phyloP scores from a whole-genome alignment of 805 yeast genomes.

The Wickerhamomyces chaumierensis region DNA sequence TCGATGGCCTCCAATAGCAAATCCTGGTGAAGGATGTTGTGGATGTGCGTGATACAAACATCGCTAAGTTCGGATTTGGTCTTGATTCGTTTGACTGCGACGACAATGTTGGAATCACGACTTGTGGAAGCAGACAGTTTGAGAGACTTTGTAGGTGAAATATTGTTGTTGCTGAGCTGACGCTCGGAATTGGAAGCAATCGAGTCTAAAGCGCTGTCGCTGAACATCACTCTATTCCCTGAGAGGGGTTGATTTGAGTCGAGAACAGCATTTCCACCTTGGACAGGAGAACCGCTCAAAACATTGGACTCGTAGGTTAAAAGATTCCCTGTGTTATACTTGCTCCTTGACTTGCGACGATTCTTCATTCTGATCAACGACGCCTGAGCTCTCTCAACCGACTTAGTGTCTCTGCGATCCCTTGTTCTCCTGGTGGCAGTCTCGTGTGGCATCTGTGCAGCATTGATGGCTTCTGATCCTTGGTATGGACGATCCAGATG shows the following conservation, averaged over 20 bases:
- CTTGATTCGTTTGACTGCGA: constrained; percentile 1
- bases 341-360: constrained; percentile 42
- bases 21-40: constrained; percentile 44
- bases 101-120: not conserved
- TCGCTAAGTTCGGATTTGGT: constrained; percentile 22
- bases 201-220: not conserved
- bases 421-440: not conserved
- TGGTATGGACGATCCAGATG: constrained; percentile 23
- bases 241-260: not conserved
- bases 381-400: constrained; percentile 56
- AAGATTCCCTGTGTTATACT: constrained; percentile 1
- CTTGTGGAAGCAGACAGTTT: not conserved
- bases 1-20: constrained; percentile 48
- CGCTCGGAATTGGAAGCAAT: not conserved
- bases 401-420: constrained; percentile 21
- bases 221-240: not conserved
- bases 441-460: not conserved
- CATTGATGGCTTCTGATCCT: constrained; percentile 2
- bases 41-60: constrained; percentile 31
- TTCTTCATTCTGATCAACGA: constrained; percentile 50
- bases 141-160: not conserved
- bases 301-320: not conserved
- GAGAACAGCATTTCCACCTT: constrained; percentile 1
- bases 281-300: constrained; percentile 6
- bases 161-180: not conserved